These are phyloP conservation scores for Xanthoconium separans DNA, from an alignment of 1,284 basidiomycete species.

Conservation along the genomic window DNA sequence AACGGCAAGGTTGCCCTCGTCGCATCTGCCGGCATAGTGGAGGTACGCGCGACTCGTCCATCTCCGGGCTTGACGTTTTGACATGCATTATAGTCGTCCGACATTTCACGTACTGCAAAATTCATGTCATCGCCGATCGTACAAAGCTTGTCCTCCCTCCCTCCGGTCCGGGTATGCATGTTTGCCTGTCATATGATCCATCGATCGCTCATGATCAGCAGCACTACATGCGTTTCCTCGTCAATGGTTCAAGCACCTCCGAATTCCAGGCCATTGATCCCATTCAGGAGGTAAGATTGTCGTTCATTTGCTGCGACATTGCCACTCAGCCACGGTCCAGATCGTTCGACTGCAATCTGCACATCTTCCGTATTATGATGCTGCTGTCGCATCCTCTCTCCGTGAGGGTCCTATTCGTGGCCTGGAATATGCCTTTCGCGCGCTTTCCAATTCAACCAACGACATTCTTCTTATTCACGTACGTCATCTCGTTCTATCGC, in stretches of 20 bases:
- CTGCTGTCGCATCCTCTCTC: conserved; percentile 70
- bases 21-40: conserved; percentile 65
- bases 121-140: conserved; percentile 72
- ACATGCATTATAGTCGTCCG: conserved; percentile 19
- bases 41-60: conserved; percentile 39
- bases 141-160: conserved; percentile 59
- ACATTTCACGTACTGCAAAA: conserved; percentile 67
- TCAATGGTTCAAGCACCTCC: conserved; percentile 18
- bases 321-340: conserved; percentile 22
- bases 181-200: background rate
- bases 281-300: conserved; percentile 37
- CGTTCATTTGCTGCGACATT: background rate
- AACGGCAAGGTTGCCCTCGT: conserved; percentile 62
- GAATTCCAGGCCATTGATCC: conserved; percentile 27
- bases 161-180: conserved; percentile 54
- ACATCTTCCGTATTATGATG: conserved; percentile 68
- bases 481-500: conserved; percentile 23
- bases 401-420: conserved; percentile 72
- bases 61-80: too few species aligned
- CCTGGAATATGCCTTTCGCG: conserved; percentile 49
- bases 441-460: conserved; percentile 46
- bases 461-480: conserved; percentile 65
- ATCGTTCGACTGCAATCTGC: conserved; percentile 73
- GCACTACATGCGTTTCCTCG: conserved; percentile 34
- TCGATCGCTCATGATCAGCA: conserved; percentile 19